A percentile compares a stretch with the other conserved stretches of the same genome.
phyloP scores from a whole-genome alignment of 805 yeast genomes.

The Tetrapisispora phaffii region DNA sequence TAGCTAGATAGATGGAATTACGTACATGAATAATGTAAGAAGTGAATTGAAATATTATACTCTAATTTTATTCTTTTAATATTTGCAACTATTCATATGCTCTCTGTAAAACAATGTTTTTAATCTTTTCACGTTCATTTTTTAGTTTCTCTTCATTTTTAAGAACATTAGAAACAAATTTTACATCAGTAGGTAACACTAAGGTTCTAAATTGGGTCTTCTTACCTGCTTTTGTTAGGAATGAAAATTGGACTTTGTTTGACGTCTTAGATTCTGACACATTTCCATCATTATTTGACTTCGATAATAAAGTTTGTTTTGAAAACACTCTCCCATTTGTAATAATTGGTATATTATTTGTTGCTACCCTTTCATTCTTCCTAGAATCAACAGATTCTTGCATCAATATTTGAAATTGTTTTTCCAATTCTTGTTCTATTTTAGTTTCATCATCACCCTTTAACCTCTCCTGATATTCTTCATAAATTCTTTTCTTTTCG shows the following conservation, averaged over 20 bases:
- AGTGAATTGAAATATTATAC: too few species aligned
- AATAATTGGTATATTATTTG: conserved; percentile 20
- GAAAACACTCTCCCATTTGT: background rate
- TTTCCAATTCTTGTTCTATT: conserved; percentile 45
- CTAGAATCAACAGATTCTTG: conserved; percentile 40
- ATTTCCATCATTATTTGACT: background rate
- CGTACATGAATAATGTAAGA: too few species aligned
- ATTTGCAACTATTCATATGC: conserved; percentile 28
- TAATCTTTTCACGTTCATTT: conserved; percentile 47
- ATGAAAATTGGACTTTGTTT: conserved; percentile 37
- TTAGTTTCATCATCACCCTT: conserved; percentile 35
- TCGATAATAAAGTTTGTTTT: background rate
- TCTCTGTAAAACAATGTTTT: conserved; percentile 40
- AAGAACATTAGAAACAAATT: conserved; percentile 43
- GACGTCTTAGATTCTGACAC: conserved; percentile 2
- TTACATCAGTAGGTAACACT: conserved; percentile 43
- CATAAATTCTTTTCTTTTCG: conserved; percentile 27
- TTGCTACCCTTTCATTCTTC: conserved; percentile 23
- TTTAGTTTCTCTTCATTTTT: conserved; percentile 42
- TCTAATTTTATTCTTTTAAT: conserved; percentile 4
- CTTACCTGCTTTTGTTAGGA: conserved; percentile 47
- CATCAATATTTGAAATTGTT: conserved; percentile 44
- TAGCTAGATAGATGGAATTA: too few species aligned
- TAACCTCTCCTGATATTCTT: conserved; percentile 32
- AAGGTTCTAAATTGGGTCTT: conserved; percentile 37